A percentile compares a stretch with the other conserved stretches of the same genome.
Evolutionary conservation across 768 basidiomycete genomes (phyloP).

Genomic region (Panaeolus cyanescens): DNA sequence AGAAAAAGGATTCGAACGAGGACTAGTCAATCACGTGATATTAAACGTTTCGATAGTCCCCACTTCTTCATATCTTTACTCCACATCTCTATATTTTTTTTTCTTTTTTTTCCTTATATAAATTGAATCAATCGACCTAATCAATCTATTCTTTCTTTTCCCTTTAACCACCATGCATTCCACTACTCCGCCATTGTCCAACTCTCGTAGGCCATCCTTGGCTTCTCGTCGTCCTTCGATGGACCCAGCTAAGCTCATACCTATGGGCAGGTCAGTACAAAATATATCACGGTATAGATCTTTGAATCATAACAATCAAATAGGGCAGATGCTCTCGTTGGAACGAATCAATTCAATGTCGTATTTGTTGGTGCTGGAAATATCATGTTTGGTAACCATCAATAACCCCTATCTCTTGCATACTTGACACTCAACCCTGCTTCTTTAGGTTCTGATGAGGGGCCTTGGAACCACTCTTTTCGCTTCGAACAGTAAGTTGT

Average conservation of each 20-base stretch:
- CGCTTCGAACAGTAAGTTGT: slow-evolving; percentile 79
- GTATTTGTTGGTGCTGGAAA: slow-evolving; percentile 96
- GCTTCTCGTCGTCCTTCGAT: slow-evolving; percentile 71
- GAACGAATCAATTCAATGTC: slow-evolving; percentile 84
- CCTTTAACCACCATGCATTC: neutral
- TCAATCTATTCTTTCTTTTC: neutral
- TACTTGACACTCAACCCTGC: slow-evolving; percentile 5
- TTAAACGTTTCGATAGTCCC: neutral
- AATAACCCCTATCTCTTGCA: neutral
- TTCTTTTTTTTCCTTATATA: neutral
- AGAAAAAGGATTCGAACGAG: slow-evolving; percentile 25
- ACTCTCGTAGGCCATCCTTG: neutral
- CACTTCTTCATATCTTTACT: neutral
- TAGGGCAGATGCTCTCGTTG: slow-evolving; percentile 41
- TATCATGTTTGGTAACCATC: slow-evolving; percentile 87
- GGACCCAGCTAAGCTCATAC: slow-evolving; percentile 73
- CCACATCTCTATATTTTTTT: too few species aligned
- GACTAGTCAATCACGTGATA: slow-evolving; percentile 7
- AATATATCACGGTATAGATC: neutral
- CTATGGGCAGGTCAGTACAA: slow-evolving; percentile 72
- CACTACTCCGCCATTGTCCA: neutral
- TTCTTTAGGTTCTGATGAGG: slow-evolving; percentile 74
- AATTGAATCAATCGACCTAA: neutral
- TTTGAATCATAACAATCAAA: slow-evolving; percentile 36
- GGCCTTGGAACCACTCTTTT: slow-evolving; percentile 93